Base-by-base conservation (phyloP, 1,139 yeast species). In the Ogataea hybrid region DNA sequence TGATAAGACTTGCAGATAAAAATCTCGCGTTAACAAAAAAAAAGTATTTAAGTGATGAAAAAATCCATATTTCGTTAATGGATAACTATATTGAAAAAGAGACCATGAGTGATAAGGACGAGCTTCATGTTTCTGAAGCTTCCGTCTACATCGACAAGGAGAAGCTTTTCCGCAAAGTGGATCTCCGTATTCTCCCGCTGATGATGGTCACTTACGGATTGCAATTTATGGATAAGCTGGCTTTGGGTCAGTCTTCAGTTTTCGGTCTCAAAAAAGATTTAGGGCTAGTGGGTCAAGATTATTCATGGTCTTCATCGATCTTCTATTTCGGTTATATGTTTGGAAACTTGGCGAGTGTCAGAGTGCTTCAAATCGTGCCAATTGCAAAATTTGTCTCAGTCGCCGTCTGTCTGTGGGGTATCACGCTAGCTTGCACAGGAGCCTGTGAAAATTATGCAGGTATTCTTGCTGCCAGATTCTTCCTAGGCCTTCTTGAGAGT, bases 321-420 rank as follows among this genome's bases (percentile, higher is more conserved):
- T 81, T 81, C 58, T 74, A 73, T 50, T 69, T 74, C 46, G 81
- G 81, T 10, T 75, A 73, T 49, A 53, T 76, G 44, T 61, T 74
- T 17, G 57, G 57, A 32, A 50, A 54, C 25, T 42, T 51, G 25
- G 17, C 45, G 14, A 44, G 44, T 11, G 42, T 47, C 11, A 45
- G 49, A 29, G 25, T 49, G 12, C 12, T 49, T n/a, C 55, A 50
- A 25, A 20, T 43, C n/a, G 51, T 53, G 14, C 51, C 51, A 22
- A 38, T 52, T 10, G 54, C 52, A 5, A 53, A 48, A 18, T 46
- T 52, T 27, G 37, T 52, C 15, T 43, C 45, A 8, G 17, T 42
- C 18, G 21, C 47, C n/a, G 46, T 54, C 10, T 47, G 42, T 22
- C 28, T 49, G 7, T 54, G 57, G 57, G 54, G 51, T 30, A 46